These are phyloP conservation scores for Cercospora brassicicola DNA, from an alignment of 2,329 filamentous ascomycete genomes.

Conservation along the genomic window DNA sequence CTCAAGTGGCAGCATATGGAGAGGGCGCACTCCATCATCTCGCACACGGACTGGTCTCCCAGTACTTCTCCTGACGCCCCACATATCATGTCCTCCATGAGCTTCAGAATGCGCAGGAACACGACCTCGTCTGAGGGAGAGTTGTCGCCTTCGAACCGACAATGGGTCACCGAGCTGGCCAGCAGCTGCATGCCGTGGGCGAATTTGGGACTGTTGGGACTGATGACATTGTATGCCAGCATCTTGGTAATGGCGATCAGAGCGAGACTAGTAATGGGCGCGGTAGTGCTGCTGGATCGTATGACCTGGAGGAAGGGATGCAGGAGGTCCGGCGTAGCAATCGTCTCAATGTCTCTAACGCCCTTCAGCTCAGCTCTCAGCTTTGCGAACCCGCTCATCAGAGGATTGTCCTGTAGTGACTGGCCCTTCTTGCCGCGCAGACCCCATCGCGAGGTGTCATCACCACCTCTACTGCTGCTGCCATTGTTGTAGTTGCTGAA, in stretches of 20 bases:
- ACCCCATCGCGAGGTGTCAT: slow-evolving; percentile 78
- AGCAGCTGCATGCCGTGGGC: slow-evolving; percentile 90
- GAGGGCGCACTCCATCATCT: slow-evolving; percentile 98
- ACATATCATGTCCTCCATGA: slow-evolving; percentile 98
- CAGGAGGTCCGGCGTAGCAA: slow-evolving; percentile 85
- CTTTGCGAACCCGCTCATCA: slow-evolving; percentile 92
- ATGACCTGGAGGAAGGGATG: slow-evolving; percentile 96
- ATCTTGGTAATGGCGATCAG: slow-evolving; percentile 94
- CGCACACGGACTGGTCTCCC: slow-evolving; percentile 97
- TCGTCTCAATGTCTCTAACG: slow-evolving; percentile 81
- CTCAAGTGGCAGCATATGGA: slow-evolving; percentile 95
- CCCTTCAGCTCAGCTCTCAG: slow-evolving; percentile 82
- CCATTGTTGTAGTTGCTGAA: slow-evolving; percentile 11
- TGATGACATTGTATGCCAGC: slow-evolving; percentile 90
- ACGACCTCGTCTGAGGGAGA: slow-evolving; percentile 94
- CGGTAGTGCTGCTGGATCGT: slow-evolving; percentile 91
- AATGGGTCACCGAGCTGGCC: slow-evolving; percentile 93
- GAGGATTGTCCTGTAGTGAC: slow-evolving; percentile 94
- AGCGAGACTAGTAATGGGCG: slow-evolving; percentile 91
- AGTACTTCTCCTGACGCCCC: slow-evolving; percentile 87
- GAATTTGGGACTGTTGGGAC: slow-evolving; percentile 79
- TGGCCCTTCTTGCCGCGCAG: slow-evolving; percentile 91
- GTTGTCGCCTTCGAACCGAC: slow-evolving; percentile 94
- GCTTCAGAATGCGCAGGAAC: slow-evolving; percentile 84
- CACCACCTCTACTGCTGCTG: slow-evolving; percentile 11